Evolutionary conservation across 352 stramenopile species (phyloP).

Genomic region (Phytophthora sp.): DNA sequence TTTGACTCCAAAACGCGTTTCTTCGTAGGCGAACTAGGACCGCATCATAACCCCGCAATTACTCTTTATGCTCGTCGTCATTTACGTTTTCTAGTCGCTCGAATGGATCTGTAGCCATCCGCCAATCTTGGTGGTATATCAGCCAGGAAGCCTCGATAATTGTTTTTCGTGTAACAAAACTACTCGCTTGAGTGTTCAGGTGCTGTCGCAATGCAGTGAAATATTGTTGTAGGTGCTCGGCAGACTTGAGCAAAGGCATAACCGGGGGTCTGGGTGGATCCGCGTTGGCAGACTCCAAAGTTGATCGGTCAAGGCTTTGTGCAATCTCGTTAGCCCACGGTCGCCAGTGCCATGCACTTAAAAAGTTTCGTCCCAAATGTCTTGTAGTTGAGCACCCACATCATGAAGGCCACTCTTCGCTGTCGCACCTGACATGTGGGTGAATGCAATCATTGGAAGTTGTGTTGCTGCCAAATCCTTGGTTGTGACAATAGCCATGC

Average conservation of each 20-base stretch:
- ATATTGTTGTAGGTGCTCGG: neutral
- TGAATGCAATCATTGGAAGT: neutral
- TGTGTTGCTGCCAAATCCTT: neutral
- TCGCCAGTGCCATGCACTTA: constrained; percentile 1
- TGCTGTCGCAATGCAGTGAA: neutral
- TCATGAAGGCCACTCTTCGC: neutral
- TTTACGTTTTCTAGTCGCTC: neutral
- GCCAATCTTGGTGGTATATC: neutral
- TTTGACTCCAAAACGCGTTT: neutral
- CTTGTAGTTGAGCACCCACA: neutral
- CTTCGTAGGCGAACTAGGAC: neutral
- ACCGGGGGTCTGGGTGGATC: neutral
- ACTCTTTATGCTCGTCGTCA: neutral
- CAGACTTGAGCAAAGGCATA: neutral
- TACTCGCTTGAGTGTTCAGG: neutral
- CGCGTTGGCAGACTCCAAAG: neutral
- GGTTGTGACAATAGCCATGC: neutral
- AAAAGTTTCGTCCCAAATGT: constrained; percentile 7
- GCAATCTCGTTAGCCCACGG: constrained; percentile 17
- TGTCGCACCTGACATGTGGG: neutral
- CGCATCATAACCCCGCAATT: neutral
- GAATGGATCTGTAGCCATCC: neutral
- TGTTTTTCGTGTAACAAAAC: neutral
- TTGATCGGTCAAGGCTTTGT: constrained; percentile 11
- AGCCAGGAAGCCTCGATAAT: neutral